Conservation (phyloP, 345 rosid genomes). For the Draba incana region DNA sequence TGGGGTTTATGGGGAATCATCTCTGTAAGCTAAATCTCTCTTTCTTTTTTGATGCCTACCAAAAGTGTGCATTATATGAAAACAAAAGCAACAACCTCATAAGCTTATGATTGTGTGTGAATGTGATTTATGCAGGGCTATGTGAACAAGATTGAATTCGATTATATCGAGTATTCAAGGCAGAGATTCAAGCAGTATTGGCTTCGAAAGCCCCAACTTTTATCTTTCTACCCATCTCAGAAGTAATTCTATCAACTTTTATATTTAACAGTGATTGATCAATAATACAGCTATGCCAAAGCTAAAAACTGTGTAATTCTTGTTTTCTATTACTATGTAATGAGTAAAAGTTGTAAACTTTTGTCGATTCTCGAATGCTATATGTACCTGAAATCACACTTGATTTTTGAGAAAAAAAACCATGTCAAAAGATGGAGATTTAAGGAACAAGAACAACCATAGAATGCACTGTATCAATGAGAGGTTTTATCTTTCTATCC, state of each 20-base stretch:
- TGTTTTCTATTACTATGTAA: conserved; percentile 16
- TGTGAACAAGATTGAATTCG: conserved; percentile 57
- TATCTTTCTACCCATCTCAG: conserved; percentile 28
- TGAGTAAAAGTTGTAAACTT: neutral
- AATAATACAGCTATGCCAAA: conserved; percentile 1
- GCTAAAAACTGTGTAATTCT: conserved; percentile 14
- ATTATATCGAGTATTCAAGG: conserved; percentile 55
- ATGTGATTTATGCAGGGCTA: conserved; percentile 41
- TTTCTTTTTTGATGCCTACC: neutral
- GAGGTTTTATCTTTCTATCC: no score
- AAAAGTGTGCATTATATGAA: no score
- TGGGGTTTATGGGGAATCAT: conserved; percentile 83
- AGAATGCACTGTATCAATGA: no score
- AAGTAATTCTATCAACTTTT: neutral
- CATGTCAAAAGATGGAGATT: no score
- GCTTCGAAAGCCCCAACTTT: conserved; percentile 46
- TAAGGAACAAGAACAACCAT: no score
- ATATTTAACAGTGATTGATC: conserved; percentile 5
- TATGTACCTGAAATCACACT: no score
- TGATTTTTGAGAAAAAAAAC: no score
- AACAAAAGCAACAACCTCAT: neutral
- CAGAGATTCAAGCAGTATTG: conserved; percentile 62
- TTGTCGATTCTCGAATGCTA: no score
- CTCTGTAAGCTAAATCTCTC: conserved; percentile 40
- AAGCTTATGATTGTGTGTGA: conserved; percentile 18